Evolutionary conservation across 345 rosid genomes (phyloP).

Genomic region (Arabidopsis thaliana): TAIR10.1 NC_003074.8:16376001-16376500

Average conservation of each 20-base stretch:
- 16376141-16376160: slow-evolving; percentile 94
- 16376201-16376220: slow-evolving; percentile 76
- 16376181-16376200: slow-evolving; percentile 82
- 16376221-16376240: slow-evolving; percentile 80
- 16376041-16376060: slow-evolving; percentile 75
- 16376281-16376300: slow-evolving; percentile 96
- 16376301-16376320: slow-evolving; percentile 78
- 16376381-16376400: neutral
- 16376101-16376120: slow-evolving; percentile 92
- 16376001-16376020: slow-evolving; percentile 82
- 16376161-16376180: slow-evolving; percentile 89
- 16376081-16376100: slow-evolving; percentile 85
- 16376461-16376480: neutral
- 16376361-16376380: neutral
- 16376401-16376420: neutral
- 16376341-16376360: neutral
- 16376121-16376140: slow-evolving; percentile 93
- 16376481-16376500: slow-evolving; percentile 1
- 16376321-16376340: slow-evolving; percentile 26
- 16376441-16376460: neutral
- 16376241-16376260: slow-evolving; percentile 97
- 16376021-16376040: slow-evolving; percentile 81
- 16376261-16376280: slow-evolving; percentile 94
- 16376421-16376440: neutral
- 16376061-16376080: slow-evolving; percentile 65